Evolutionary conservation across 805 yeast genomes (phyloP), one percentile per base, ranked within the genome.

Genomic region (Helenozyma baotianmanensis): DNA sequence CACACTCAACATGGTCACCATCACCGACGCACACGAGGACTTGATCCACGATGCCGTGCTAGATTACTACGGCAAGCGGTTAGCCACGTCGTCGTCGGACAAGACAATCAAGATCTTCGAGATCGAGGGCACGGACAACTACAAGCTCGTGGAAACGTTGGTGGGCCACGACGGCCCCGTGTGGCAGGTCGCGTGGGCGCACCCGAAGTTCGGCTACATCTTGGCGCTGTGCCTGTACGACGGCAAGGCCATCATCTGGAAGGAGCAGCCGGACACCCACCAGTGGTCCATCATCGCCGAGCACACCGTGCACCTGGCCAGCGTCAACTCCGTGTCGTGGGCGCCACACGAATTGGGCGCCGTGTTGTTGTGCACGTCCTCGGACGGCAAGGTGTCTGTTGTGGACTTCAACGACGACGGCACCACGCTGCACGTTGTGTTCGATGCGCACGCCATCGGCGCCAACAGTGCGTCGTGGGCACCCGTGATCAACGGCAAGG

Each of bases 131-230:
- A 38, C 47, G 14, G 51, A 47, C 32, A 42, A 39, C 35, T 40
- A 44, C 42, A 35, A 74, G 54, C 69, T 88, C 32, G 72, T 82
- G 13, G 96, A 88, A 46, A 89, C 97, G 1, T 68, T 92, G 43
- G 70, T 76, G 30, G 97, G 95, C 23, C 98, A 92, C 60, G 96
- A 88, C 42, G 98, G 97, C 21, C 97, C 98, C 9, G 97, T 92
- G 29, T 92, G 98, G 98, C 96, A 90, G 64, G 95, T 88, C 14
- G 78, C 86, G 34, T 92, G 98, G 98, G 97, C 97, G 3, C 98
- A 92, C 57, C 98, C 98, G 21, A 90, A 90, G 59, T 92, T 90
- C 54, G 98, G 98, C 24, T 82, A 87, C 10, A 86, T 90, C 43
- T 70, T 92, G 44, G 98, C 98, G 1, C 82, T 95, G 16, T 86